Percentiles rank a stretch among this genome's conserved stretches.
Conservation (phyloP, 176 grass and related monocot genomes). For the Avena sativa region DNA sequence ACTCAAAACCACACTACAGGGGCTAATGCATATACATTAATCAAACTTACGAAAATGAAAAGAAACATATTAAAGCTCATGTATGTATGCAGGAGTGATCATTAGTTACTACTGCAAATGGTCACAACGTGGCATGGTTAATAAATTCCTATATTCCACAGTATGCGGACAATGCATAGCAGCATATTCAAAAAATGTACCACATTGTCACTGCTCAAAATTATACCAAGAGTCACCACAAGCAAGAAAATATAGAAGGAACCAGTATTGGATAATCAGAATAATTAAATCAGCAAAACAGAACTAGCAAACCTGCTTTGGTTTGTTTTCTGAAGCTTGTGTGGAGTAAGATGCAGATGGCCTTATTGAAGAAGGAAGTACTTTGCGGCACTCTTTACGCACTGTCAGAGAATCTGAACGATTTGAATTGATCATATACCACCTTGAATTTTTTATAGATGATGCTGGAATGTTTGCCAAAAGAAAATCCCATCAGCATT, state of each 20-base stretch:
- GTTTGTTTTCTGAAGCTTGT: constrained; percentile 62
- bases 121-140: constrained; percentile 12
- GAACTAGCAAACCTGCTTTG: constrained; percentile 70
- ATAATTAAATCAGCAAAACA: constrained; percentile 22
- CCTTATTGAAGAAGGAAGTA: constrained; percentile 52
- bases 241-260: constrained; percentile 25
- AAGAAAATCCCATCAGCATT: constrained; percentile 33
- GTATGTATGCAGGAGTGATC: constrained; percentile 17
- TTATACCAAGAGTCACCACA: constrained; percentile 9
- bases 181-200: constrained; percentile 11
- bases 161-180: background rate
- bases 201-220: background rate
- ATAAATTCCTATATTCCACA: background rate
- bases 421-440: constrained; percentile 54
- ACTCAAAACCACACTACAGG: background rate
- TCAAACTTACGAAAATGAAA: constrained; percentile 13
- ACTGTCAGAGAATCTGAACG: constrained; percentile 43
- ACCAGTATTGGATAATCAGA: background rate
- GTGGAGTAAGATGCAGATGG: constrained; percentile 87
- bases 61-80: constrained; percentile 14
- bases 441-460: constrained; percentile 48
- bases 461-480: constrained; percentile 42
- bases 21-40: constrained; percentile 30
- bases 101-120: background rate
- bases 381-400: constrained; percentile 32